Base-by-base conservation (phyloP, 257 asterid genomes). In the Salvia rosmarinus region DNA sequence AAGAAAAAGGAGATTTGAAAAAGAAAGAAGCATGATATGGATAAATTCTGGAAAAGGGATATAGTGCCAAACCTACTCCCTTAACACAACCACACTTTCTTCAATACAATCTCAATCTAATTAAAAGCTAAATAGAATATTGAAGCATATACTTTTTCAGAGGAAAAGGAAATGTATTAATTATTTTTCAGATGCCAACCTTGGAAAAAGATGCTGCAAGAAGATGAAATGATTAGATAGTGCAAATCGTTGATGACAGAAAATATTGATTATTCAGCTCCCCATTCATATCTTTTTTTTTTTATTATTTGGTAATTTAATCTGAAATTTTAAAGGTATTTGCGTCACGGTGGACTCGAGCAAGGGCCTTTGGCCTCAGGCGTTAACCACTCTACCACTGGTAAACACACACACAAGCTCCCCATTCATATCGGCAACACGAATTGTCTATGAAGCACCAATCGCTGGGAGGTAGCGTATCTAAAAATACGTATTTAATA, bases 191-290 rank as follows among this genome's bases (percentile, higher is more conserved):
- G 76, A 76, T 70, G 68, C 68, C 76, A 70, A 75, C 77, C 64
- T 64, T 77, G 73, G 47, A n/a, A 77, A 71, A 67, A 61, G 67
- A 72, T 64, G 65, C 49, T 23, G 3, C 51, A 17, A 64, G 67
- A 39, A 39, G 62, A 67, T 37, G 68, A n/a, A 37, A 78, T 80
- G 72, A 82, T 77, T 68, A 68, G 67, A 77, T 50, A 69, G 40
- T 67, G 76, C 82, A 80, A 68, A 69, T 60, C 64, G 60, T 76
- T 51, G 17, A 67, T 66, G 75, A 68, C 9, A 9, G 50, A 61
- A 78, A 74, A 3, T 66, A 74, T 77, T 74, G 74, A 76, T 64
- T 60, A 37, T 35, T 61, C 32, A 21, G 50, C 47, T 19, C n/a
- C n/a, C n/a, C n/a, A n/a, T n/a, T n/a, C n/a, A n/a, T n/a, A n/a